Evolutionary conservation across 2,329 filamentous ascomycete genomes (phyloP).

Genomic region (Aspergillus sp.): DNA sequence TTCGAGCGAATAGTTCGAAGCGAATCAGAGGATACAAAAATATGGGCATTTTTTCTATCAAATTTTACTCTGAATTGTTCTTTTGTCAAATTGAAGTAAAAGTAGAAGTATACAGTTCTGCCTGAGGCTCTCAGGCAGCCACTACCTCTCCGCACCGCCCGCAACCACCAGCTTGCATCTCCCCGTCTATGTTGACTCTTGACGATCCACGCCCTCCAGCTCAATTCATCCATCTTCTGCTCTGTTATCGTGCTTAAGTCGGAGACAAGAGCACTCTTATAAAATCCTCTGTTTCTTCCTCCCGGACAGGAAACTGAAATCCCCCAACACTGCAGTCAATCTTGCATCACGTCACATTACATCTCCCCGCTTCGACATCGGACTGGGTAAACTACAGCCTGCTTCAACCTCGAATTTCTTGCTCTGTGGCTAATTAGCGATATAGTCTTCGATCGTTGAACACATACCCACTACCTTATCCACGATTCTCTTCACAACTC

Average conservation of each 20-base stretch:
- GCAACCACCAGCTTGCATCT: slow-evolving; percentile 1
- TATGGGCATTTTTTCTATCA: too few species aligned
- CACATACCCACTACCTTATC: neutral
- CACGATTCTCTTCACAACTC: neutral
- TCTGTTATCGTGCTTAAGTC: neutral
- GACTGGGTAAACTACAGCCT: slow-evolving; percentile 1
- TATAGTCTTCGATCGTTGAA: slow-evolving; percentile 1
- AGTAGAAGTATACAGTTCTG: neutral
- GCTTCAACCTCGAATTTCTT: neutral
- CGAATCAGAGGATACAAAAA: too few species aligned
- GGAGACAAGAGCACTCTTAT: too few species aligned
- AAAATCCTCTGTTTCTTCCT: neutral
- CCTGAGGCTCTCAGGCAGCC: slow-evolving; percentile 4
- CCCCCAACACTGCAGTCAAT: neutral
- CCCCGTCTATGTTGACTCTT: neutral
- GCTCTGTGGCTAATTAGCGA: neutral
- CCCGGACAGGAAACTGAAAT: neutral
- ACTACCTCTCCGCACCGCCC: slow-evolving; percentile 6
- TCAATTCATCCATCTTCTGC: neutral
- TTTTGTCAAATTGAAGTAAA: too few species aligned
- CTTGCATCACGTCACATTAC: slow-evolving; percentile 4
- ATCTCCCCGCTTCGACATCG: slow-evolving; percentile 2
- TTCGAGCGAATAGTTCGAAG: too few species aligned
- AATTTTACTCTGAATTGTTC: too few species aligned
- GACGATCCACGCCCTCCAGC: neutral